Evolutionary conservation across 148 eudicot genomes (phyloP).

Genomic region (Rhododendron ferrugineum): DNA sequence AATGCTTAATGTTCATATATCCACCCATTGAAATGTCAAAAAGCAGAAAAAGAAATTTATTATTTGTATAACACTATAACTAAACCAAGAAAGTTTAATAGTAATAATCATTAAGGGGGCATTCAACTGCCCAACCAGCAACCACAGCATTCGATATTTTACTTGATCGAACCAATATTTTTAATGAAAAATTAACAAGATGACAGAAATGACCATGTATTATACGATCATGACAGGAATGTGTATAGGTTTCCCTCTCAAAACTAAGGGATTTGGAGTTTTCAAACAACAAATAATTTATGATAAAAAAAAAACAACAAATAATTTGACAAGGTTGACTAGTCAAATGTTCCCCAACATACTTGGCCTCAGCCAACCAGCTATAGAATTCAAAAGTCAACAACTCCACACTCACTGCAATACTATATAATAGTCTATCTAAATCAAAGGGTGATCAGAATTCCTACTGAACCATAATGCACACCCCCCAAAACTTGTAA

Average conservation of each 20-base stretch:
- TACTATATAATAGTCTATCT: background rate
- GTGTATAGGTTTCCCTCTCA: background rate
- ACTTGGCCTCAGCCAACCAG: background rate
- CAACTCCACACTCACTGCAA: background rate
- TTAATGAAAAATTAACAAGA: background rate
- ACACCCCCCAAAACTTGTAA: background rate
- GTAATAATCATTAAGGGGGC: background rate
- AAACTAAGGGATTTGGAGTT: background rate
- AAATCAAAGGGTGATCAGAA: background rate
- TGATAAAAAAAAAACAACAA: no score
- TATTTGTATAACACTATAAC: background rate
- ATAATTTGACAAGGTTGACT: background rate
- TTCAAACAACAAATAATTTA: background rate
- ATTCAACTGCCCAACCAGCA: background rate
- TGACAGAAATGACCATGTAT: background rate
- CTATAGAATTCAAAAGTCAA: background rate
- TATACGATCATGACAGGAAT: background rate
- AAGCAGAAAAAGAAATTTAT: background rate
- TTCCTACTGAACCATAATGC: background rate
- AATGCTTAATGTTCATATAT: conserved; percentile 1
- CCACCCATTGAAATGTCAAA: background rate
- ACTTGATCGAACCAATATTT: background rate
- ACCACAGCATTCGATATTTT: background rate
- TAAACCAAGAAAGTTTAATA: background rate
- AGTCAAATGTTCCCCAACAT: conserved; percentile 1